Percentiles rank a stretch among this genome's conserved stretches.
phyloP scores from a whole-genome alignment of 768 basidiomycete genomes.

The Kondoa subrosea region DNA sequence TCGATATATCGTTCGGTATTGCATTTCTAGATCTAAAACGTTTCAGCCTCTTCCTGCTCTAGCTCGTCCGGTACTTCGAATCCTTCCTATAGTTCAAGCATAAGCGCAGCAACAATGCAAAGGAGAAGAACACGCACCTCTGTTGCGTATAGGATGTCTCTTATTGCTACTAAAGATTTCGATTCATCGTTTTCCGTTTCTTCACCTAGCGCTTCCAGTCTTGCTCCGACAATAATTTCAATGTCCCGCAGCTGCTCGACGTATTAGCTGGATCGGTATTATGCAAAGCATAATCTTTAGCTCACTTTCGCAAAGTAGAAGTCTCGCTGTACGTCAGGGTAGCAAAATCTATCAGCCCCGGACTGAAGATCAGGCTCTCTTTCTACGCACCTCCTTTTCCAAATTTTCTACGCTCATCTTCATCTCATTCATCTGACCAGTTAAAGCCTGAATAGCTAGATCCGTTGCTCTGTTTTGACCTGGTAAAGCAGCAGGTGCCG shows the following conservation, averaged over 20 bases:
- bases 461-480: conserved; percentile 1
- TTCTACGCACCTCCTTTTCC: conserved; percentile 60
- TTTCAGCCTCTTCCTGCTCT: conserved; percentile 61
- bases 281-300: conserved; percentile 13
- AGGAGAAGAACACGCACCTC: conserved; percentile 46
- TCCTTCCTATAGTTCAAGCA: conserved; percentile 47
- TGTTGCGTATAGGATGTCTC: conserved; percentile 83
- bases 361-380: neutral
- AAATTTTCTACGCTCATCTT: conserved; percentile 65
- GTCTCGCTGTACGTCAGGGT: conserved; percentile 36
- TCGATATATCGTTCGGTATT: neutral
- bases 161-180: conserved; percentile 52
- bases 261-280: neutral
- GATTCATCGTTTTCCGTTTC: conserved; percentile 37
- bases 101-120: neutral
- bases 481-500: neutral
- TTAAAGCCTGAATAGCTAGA: conserved; percentile 48
- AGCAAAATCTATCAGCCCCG: neutral
- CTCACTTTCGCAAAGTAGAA: conserved; percentile 95
- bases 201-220: conserved; percentile 48
- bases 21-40: conserved; percentile 29
- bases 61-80: conserved; percentile 65
- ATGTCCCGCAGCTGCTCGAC: conserved; percentile 67
- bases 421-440: conserved; percentile 65
- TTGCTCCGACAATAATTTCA: conserved; percentile 76